Evolutionary conservation across 2,329 filamentous ascomycete species (phyloP).

Genomic region (Acrocalymma vagum): DNA sequence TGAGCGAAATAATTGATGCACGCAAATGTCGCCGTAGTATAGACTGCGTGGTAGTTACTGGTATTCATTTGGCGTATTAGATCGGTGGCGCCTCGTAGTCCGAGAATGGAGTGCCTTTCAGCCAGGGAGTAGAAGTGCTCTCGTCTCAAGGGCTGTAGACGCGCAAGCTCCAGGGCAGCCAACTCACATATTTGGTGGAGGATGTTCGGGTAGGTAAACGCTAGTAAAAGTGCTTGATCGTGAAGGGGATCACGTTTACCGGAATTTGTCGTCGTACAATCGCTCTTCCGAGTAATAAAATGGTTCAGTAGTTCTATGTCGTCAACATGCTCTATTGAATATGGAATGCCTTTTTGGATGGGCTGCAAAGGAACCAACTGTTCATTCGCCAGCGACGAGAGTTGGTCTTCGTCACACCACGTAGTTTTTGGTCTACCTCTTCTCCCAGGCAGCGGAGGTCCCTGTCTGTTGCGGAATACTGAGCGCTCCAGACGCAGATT

Average conservation of each 20-base stretch:
- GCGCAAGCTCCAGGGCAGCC: constrained; percentile 1
- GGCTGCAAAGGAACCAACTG: neutral
- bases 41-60: constrained; percentile 4
- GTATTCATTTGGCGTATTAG: neutral
- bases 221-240: constrained; percentile 3
- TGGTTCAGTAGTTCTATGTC: neutral
- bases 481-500: neutral
- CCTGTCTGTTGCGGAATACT: neutral
- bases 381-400: neutral
- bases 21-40: constrained; percentile 3
- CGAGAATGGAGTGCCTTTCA: too few species aligned
- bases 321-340: too few species aligned
- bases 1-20: constrained; percentile 4
- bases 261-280: neutral
- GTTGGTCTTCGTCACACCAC: neutral
- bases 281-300: neutral
- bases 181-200: constrained; percentile 3
- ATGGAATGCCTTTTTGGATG: neutral
- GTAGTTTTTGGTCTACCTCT: constrained; percentile 1
- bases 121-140: too few species aligned
- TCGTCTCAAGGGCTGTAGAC: neutral
- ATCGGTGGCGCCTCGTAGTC: too few species aligned
- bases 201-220: constrained; percentile 1
- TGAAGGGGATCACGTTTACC: neutral
- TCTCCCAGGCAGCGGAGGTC: neutral